Evolutionary conservation across 192 early-diverging fungal species (phyloP), one percentile per base, ranked within the genome.

Genomic region (Linnemannia elongata): DNA sequence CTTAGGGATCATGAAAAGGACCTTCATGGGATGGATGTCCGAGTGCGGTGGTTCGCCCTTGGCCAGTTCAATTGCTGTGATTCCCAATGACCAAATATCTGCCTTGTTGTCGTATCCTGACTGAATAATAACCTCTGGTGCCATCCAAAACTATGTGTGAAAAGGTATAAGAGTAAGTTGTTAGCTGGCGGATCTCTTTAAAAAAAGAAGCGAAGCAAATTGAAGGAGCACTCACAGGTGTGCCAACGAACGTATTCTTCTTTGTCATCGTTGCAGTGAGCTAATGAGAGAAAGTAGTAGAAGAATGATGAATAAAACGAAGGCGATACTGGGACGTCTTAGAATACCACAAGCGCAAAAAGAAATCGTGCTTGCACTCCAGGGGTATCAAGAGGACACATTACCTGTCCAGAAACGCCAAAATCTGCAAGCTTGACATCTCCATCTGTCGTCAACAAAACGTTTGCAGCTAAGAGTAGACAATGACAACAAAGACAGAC

Each of bases 171-270:
- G 15, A 69, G 17, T 18, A 17, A 18, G 70, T 41, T 35, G 30
- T 66, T 66, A 66, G 60, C 12, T 17, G 5, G 6, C 4, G 1
- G 49, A 2, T 17, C n/a, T 60, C 27, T 24, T 15, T 9, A 66
- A 33, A 33, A 12, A 33, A 10, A 27, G 12, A 0, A 30, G 12
- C 27, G 30, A 66, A 33, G 12, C n/a, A 33, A 33, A 13, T 10
- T 12, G 60, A 66, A 13, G 27, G 17, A 22, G 20, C 18, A 82
- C 89, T 86, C 89, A 93, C 92, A 36, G 98, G 98, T 35, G 98
- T 99, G 4, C 98, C 98, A 8, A 99, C 98, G 94, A 99, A 99
- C 27, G 98, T 98, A 87, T 96, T 96, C 87, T 97, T 98, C 82
- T 98, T 97, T 44, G 96, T 97, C 88, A 97, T 93, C 36, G 96